phyloP scores from a whole-genome alignment of 345 rosid genomes.

The Moricandia arvensis region DNA sequence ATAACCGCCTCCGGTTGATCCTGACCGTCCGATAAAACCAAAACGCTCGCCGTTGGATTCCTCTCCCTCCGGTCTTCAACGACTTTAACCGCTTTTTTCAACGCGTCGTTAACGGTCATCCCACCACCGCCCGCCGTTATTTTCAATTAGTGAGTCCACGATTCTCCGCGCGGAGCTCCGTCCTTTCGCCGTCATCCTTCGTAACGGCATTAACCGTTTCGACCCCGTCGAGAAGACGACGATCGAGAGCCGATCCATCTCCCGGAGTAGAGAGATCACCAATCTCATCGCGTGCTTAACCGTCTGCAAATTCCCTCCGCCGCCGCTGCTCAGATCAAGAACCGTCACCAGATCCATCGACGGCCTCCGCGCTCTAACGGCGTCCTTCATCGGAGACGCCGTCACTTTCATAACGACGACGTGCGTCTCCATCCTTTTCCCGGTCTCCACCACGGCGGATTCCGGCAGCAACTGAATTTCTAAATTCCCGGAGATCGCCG shows the following conservation, averaged over 20 bases:
- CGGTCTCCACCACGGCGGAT: constrained; percentile 62
- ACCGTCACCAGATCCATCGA: constrained; percentile 78
- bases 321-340: constrained; percentile 56
- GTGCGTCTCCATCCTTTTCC: constrained; percentile 57
- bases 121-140: constrained; percentile 41
- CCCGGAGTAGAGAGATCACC: constrained; percentile 55
- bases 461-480: constrained; percentile 59
- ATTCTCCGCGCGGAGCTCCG: constrained; percentile 64
- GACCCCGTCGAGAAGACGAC: constrained; percentile 74
- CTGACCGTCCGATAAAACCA: constrained; percentile 59
- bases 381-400: constrained; percentile 33
- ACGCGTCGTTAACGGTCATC: constrained; percentile 68
- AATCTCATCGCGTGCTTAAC: constrained; percentile 66
- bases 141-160: constrained; percentile 55
- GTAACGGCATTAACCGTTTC: constrained; percentile 67
- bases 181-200: constrained; percentile 72
- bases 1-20: constrained; percentile 43
- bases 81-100: constrained; percentile 83
- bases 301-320: constrained; percentile 45
- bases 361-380: constrained; percentile 44
- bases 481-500: constrained; percentile 34
- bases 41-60: constrained; percentile 60
- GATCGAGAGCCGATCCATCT: constrained; percentile 74
- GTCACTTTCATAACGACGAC: constrained; percentile 56
- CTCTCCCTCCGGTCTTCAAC: constrained; percentile 79